Base-by-base conservation (phyloP, 2,329 filamentous ascomycete species). In the Venturia asperata region DNA sequence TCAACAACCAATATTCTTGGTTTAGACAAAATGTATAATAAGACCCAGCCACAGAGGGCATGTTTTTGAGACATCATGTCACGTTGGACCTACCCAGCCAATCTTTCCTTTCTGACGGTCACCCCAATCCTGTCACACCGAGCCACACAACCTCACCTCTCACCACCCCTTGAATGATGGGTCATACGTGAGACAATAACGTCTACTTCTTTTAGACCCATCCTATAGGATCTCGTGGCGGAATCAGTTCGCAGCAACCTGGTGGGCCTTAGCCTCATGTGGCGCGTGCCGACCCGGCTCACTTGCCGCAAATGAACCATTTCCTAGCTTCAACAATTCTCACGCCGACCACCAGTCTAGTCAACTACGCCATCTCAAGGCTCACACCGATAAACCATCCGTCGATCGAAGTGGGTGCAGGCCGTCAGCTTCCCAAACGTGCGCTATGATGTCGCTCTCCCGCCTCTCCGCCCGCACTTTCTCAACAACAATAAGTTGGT, bases 181-280 rank as follows among this genome's bases (percentile, higher is more conserved):
- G 52, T 58, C 52, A 58, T 58, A 58, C 52, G 52, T 58, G 52
- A 37, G n/a, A 58, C 52, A 37, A 58, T 58, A 37, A 58, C 30
- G 52, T 3, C 37, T 11, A n/a, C 21, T 17, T 37, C 5, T 1
- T 3, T 37, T 9, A 15, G 5, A n/a, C 7, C 1, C 19, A 37
- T 52, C 52, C 52, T 58, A 58, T 58, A 37, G 52, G 52, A 58
- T 37, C 30, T 3, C n/a, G 19, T 58, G 27, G 52, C 52, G n/a
- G 30, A 4, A 55, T 5, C 27, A 58, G 30, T 58, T 58, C 30
- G 30, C 19, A 11, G 9, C 15, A 37, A 34, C 4, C 39, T 41
- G 39, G 15, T 41, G 39, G 15, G 39, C 39, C 11, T 15, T 15
- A 41, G n/a, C 10, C 21, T 52, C 47, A 52, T 21, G 47, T 52